Evolutionary conservation across 495 filamentous ascomycete genomes (phyloP).

Genomic region (Saxispiralis lemnorum): DNA sequence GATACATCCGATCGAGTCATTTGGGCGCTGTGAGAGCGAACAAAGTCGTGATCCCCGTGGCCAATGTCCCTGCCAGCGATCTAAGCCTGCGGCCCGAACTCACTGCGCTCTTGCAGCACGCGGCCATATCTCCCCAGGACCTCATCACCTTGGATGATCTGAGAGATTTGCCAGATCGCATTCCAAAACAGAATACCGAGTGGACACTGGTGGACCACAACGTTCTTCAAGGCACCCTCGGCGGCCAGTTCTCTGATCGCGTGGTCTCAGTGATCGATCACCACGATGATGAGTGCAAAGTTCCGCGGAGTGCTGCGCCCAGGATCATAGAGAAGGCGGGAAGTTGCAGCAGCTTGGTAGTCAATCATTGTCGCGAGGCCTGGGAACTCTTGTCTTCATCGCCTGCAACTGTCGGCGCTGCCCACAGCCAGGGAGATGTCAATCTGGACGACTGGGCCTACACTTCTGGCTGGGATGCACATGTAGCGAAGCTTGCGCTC

Average conservation of each 20-base stretch:
- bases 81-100: conserved; percentile 69
- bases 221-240: conserved; percentile 40
- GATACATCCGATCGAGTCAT: conserved; percentile 53
- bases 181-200: conserved; percentile 24
- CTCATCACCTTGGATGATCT: conserved; percentile 29
- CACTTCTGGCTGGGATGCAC: conserved; percentile 32
- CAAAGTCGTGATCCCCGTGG: conserved; percentile 57
- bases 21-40: conserved; percentile 28
- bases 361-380: conserved; percentile 37
- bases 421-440: conserved; percentile 17
- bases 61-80: conserved; percentile 47
- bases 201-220: conserved; percentile 88
- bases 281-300: conserved; percentile 59
- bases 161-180: conserved; percentile 12
- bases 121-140: conserved; percentile 21
- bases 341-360: conserved; percentile 66
- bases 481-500: conserved; percentile 60
- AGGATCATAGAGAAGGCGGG: conserved; percentile 48
- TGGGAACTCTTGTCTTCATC: conserved; percentile 34
- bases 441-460: conserved; percentile 13
- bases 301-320: conserved; percentile 35
- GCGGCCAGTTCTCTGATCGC: conserved; percentile 23
- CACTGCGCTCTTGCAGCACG: conserved; percentile 28
- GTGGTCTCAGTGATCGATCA: conserved; percentile 79
- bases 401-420: conserved; percentile 19